Base-by-base conservation (phyloP, 2,329 filamentous ascomycete genomes). In the Knufia petricola region DNA sequence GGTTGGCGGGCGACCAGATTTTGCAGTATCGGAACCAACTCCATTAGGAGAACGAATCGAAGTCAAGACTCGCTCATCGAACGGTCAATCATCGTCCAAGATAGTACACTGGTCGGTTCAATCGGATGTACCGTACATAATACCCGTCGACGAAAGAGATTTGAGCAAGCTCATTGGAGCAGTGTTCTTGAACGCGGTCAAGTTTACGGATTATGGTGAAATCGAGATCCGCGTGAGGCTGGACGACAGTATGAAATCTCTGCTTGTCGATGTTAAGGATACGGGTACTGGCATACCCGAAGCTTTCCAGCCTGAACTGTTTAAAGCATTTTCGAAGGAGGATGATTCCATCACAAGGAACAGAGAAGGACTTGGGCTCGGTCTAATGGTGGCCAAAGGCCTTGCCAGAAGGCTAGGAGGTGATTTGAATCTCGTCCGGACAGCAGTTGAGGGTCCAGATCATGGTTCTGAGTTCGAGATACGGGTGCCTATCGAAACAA, bases 321-420 rank as follows among this genome's bases (percentile, higher is more conserved):
- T 85, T 67, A 81, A 81, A 55, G 77, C 82, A 1, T 85, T 85
- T 61, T 78, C 81, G 20, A 74, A 81, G 52, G 78, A 84, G 63
- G 81, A 86, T 60, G 74, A 78, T 44, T 84, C 81, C 1, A 76
- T 80, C 12, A 84, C 80, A 4, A 71, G 82, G 37, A 75, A 76
- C 52, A 81, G 76, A 59, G 82, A 86, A 61, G 82, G 82, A 0
- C 68, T 85, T 2, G 82, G 82, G 0, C 67, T 86, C 4, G 82
- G 82, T 23, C 66, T 86, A 9, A 72, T 85, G 59, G 82, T 85
- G n/a, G 82, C 82, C 1, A 85, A 85, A 63, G 81, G 81, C 2
- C 70, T 85, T 39, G 79, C 82, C 3, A 72, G 82, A 47, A 82
- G 81, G 60, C 74, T 85, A 49, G 80, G 81, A 21, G 82, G 82